Evolutionary conservation across 768 basidiomycete genomes (phyloP), one percentile per base, ranked within the genome.

Genomic region (Xerocomellus dryophilus): DNA sequence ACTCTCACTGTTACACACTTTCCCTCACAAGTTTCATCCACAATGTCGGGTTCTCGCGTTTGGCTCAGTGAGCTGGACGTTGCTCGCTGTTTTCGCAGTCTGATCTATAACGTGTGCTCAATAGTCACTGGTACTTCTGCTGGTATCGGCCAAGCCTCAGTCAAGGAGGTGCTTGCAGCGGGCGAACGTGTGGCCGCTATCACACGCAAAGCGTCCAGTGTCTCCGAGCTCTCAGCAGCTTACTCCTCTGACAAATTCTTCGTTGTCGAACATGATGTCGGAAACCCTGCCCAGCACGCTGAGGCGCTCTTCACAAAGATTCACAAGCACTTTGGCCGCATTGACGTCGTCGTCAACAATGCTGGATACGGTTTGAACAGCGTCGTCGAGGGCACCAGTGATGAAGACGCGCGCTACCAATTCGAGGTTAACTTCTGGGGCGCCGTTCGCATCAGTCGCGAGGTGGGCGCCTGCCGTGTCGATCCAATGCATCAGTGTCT

Each of bases 101-200:
- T 64, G 21, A 56, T 29, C 12, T 14, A 11, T 21, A 29, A 29
- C 10, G 11, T 27, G 1, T 36, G 23, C 18, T 17, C 10, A 14
- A 38, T 10, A 76, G 79, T 77, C 42, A 77, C 75, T 17, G 77
- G 76, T 38, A 62, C 75, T 4, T 74, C 73, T 1, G 54, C 72
- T 1, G 75, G 76, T 17, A 71, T 79, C 34, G 76, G 77, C 3
- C 66, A 67, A 17, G 50, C 59, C 12, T 60, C 70, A 17, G 66
- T 67, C 20, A 68, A 61, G 20, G 59, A 68, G 1, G 66, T 57
- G 10, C 59, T 70, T 5, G 53, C 55, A 10, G 56, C 53, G 14
- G 69, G 68, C 3, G 69, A 71, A 42, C 61, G 66, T 40, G 63
- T 63, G 7, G 61, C 70, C 5, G 69, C 65, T 10, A 60, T 70